Percentiles rank a stretch among this genome's conserved stretches.
Conservation (phyloP, 495 filamentous ascomycete species). For the Chaetomium fimeti region DNA sequence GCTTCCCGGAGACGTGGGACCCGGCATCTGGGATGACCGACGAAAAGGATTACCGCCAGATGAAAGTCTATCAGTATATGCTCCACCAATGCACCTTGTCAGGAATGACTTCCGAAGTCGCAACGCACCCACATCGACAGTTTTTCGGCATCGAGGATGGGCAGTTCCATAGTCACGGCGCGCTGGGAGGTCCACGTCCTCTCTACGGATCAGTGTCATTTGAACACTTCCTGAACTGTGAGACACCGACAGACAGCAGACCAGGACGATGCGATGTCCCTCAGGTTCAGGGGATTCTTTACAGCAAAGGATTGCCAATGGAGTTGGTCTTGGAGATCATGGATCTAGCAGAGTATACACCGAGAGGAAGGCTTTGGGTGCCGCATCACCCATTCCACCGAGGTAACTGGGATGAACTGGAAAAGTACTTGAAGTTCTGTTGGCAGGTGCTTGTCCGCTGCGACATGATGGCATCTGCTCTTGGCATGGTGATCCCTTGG, state of each 20-base stretch:
- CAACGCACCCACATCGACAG: conserved; percentile 3
- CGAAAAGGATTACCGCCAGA: conserved; percentile 11
- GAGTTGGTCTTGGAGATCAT: conserved; percentile 13
- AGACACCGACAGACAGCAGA: no score
- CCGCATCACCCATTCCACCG: conserved; percentile 5
- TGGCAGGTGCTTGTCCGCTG: conserved; percentile 5
- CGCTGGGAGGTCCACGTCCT: not conserved
- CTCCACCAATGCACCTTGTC: not conserved
- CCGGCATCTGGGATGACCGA: not conserved
- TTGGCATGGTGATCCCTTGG: conserved; percentile 9
- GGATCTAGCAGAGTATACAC: not conserved
- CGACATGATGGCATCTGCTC: conserved; percentile 6
- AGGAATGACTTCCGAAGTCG: conserved; percentile 4
- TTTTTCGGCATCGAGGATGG: conserved; percentile 6
- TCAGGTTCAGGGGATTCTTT: not conserved
- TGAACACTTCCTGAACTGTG: no score
- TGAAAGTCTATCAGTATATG: conserved; percentile 1
- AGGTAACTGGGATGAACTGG: not conserved
- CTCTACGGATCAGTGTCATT: not conserved
- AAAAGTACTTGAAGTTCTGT: conserved; percentile 10
- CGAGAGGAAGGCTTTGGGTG: not conserved
- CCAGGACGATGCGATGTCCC: no score
- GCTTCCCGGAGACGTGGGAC: conserved; percentile 7
- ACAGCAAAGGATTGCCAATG: not conserved
- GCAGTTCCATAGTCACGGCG: not conserved